phyloP scores from a whole-genome alignment of 163 green algal species.

The Volvox carteri region DNA sequence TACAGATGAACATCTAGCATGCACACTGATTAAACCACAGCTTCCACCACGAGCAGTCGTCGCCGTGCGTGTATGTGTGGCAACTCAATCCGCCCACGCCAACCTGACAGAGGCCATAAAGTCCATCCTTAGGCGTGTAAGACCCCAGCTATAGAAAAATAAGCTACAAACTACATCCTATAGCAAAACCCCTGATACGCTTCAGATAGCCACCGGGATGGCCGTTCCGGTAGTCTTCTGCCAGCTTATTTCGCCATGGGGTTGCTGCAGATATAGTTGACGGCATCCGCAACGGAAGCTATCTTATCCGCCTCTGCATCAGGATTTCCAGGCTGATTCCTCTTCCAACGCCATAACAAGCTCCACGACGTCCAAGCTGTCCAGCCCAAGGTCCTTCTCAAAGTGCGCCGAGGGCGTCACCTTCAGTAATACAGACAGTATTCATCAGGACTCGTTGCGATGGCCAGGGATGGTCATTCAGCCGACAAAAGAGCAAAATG shows the following conservation, averaged over 20 bases:
- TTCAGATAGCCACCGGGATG: neutral
- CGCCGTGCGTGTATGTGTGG: no score
- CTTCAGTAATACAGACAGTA: conserved; percentile 63
- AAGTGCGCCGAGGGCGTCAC: conserved; percentile 87
- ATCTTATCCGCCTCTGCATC: conserved; percentile 99
- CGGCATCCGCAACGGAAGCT: conserved; percentile 88
- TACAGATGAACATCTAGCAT: neutral
- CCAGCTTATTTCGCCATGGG: conserved; percentile 92
- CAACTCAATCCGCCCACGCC: no score
- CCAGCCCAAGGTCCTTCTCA: conserved; percentile 96
- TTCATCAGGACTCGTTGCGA: neutral
- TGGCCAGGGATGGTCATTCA: neutral
- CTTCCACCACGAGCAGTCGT: no score
- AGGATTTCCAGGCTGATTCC: conserved; percentile 99
- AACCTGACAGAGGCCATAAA: no score
- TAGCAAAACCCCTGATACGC: neutral
- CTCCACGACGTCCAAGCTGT: conserved; percentile 97
- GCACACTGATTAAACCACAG: no score
- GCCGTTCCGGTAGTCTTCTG: neutral
- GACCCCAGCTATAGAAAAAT: neutral
- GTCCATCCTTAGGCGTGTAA: neutral
- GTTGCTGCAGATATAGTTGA: conserved; percentile 95
- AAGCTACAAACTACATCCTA: conserved; percentile 1
- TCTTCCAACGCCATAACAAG: conserved; percentile 99
- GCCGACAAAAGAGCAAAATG: neutral